Evolutionary conservation across 805 yeast genomes (phyloP).

Genomic region (Torulaspora indica): DNA sequence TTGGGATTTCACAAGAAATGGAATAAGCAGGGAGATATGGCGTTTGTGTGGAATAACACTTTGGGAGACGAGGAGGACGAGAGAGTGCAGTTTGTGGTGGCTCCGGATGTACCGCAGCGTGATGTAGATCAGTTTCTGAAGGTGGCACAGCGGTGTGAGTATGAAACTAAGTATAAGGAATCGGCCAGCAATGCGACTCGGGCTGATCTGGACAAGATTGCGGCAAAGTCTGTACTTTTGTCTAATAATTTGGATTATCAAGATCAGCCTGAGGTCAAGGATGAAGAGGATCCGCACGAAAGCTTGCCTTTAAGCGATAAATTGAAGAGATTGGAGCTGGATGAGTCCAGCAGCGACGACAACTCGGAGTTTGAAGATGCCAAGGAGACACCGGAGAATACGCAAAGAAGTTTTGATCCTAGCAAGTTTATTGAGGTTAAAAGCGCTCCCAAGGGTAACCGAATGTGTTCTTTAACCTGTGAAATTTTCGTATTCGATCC

Average conservation of each 20-base stretch:
- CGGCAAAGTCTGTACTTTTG: conserved; percentile 24
- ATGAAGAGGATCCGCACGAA: conserved; percentile 27
- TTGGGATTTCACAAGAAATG: conserved; percentile 52
- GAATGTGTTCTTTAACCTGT: conserved; percentile 22
- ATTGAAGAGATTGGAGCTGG: conserved; percentile 33
- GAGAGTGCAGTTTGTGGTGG: conserved; percentile 72
- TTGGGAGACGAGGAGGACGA: conserved; percentile 84
- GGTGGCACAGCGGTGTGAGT: conserved; percentile 62
- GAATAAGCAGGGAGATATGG: conserved; percentile 49
- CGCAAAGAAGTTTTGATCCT: neutral
- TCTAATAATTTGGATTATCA: conserved; percentile 28
- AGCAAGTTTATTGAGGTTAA: conserved; percentile 5
- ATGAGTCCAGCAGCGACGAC: conserved; percentile 12
- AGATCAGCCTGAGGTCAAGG: conserved; percentile 34
- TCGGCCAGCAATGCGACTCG: conserved; percentile 44
- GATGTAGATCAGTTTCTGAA: conserved; percentile 59
- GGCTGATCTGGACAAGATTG: conserved; percentile 55
- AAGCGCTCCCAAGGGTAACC: conserved; percentile 14
- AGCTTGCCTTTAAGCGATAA: conserved; percentile 22
- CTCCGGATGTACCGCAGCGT: conserved; percentile 46
- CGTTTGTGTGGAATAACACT: conserved; percentile 74
- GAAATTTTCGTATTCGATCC: conserved; percentile 59
- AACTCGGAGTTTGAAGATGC: conserved; percentile 24
- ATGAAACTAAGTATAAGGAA: conserved; percentile 64
- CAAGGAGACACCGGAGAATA: conserved; percentile 11